phyloP scores from a whole-genome alignment of 805 yeast genomes.

The Pachysolen tannophilus region DNA sequence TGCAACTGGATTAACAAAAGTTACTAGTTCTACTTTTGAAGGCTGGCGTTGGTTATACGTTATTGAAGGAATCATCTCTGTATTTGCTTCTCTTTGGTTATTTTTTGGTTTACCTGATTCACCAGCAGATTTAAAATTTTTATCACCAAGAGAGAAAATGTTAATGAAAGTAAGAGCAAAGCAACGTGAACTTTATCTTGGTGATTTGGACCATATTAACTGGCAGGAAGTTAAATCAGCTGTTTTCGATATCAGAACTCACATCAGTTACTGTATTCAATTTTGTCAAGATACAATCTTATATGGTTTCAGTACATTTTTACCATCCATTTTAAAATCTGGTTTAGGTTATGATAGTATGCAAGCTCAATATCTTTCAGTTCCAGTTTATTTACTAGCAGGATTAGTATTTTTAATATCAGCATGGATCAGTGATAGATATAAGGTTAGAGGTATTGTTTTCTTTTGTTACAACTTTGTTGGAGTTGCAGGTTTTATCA shows the following conservation, averaged over 20 bases:
- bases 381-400: slow-evolving; percentile 30
- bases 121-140: slow-evolving; percentile 30
- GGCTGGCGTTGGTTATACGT: slow-evolving; percentile 43
- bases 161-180: slow-evolving; percentile 26
- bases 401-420: slow-evolving; percentile 19
- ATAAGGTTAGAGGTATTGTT: slow-evolving; percentile 23
- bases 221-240: slow-evolving; percentile 15
- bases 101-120: slow-evolving; percentile 32
- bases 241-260: slow-evolving; percentile 4
- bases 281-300: slow-evolving; percentile 8
- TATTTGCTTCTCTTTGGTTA: slow-evolving; percentile 25
- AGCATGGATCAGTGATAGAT: slow-evolving; percentile 20
- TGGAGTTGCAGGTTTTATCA: slow-evolving; percentile 22
- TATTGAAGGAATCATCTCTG: slow-evolving; percentile 39
- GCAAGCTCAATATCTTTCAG: slow-evolving; percentile 30
- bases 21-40: slow-evolving; percentile 14
- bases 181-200: slow-evolving; percentile 25
- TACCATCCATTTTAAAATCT: slow-evolving; percentile 31
- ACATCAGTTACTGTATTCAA: slow-evolving; percentile 2
- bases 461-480: too few relatives aligned
- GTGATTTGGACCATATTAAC: slow-evolving; percentile 24
- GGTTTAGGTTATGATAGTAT: slow-evolving; percentile 22
- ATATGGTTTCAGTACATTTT: slow-evolving; percentile 16
- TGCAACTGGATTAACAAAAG: slow-evolving; percentile 32
- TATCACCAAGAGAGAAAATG: slow-evolving; percentile 27